A percentile compares a stretch with the other conserved stretches of the same genome.
Conservation (phyloP, 768 basidiomycete species). For the Galerina marginata region DNA sequence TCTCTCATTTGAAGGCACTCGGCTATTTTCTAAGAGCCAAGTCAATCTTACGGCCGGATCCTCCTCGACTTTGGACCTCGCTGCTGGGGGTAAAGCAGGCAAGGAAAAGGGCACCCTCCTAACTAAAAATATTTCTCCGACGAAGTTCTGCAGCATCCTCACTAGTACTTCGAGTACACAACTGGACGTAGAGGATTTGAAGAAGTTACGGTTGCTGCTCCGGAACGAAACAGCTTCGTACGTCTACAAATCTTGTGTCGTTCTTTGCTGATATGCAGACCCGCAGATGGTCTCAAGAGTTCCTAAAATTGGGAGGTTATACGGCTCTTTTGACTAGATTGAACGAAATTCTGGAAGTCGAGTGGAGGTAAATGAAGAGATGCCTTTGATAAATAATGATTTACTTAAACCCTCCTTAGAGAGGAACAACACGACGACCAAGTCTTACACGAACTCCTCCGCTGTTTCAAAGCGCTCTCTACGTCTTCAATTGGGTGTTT, state of each 20-base stretch:
- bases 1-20: slow-evolving; percentile 59
- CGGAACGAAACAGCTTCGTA: slow-evolving; percentile 92
- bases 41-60: slow-evolving; percentile 45
- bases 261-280: background rate
- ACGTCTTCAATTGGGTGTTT: slow-evolving; percentile 90
- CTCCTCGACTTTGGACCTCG: slow-evolving; percentile 48
- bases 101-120: slow-evolving; percentile 44
- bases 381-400: slow-evolving; percentile 25
- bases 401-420: slow-evolving; percentile 44
- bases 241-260: slow-evolving; percentile 15
- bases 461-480: slow-evolving; percentile 92
- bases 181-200: slow-evolving; percentile 87
- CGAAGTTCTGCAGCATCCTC: slow-evolving; percentile 70
- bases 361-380: slow-evolving; percentile 79
- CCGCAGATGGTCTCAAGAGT: slow-evolving; percentile 87
- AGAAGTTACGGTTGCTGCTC: slow-evolving; percentile 85
- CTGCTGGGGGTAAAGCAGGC: slow-evolving; percentile 43
- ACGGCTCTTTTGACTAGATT: slow-evolving; percentile 80
- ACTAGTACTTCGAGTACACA: slow-evolving; percentile 68
- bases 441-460: slow-evolving; percentile 86
- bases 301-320: slow-evolving; percentile 86
- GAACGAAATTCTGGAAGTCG: slow-evolving; percentile 91
- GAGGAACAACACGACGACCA: slow-evolving; percentile 99
- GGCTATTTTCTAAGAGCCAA: slow-evolving; percentile 59
- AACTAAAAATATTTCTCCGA: slow-evolving; percentile 62